Evolutionary conservation across 1,284 basidiomycete genomes (phyloP), one percentile per base, ranked within the genome.

Genomic region (Leccinum solheimii): DNA sequence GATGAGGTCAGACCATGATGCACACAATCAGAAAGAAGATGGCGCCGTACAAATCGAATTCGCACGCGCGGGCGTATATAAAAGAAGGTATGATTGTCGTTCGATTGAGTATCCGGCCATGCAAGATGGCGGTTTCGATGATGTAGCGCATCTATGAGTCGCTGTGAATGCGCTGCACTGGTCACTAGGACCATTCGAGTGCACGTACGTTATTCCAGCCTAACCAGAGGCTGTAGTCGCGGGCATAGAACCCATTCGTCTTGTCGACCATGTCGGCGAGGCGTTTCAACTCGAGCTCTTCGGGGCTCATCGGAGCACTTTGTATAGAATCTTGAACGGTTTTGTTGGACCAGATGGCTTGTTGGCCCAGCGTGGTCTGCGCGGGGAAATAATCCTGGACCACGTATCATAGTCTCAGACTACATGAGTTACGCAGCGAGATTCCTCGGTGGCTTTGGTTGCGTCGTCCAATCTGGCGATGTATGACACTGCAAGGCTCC

Each of bases 1-100:
- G 5, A 55, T 3, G 21, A 19, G 19, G 2, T 66, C 45, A 61
- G 58, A 48, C 57, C 3, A 40, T 16, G 23, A 23, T 6, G 19
- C 19, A 50, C 13, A 13, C 21, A 10, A 5, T 10, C 14, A 16
- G 14, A 16, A 50, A 43, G 4, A 26, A 56, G 23, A 7, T 21
- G 43, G 34, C 49, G n/a, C 13, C 76, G 19, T 55, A 73, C 72
- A 67, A 60, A 30, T 77, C 72, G 30, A 74, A 77, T 57, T 78
- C 79, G 63, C 80, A 80, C 1, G 72, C 69, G 13, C 80, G 70
- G 9, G 80, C 79, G 58, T 80, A 81, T 7, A 81, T 68, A 58
- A 72, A 75, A 5, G 77, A 76, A 1, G 79, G 79, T 19, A 81
- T 50, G 57, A 80, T 70, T 2, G 77, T 73, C 5, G 77, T 78